A percentile compares a stretch with the other conserved stretches of the same genome.
Conservation (phyloP, 352 stramenopile species). For the Phytophthora pisi region DNA sequence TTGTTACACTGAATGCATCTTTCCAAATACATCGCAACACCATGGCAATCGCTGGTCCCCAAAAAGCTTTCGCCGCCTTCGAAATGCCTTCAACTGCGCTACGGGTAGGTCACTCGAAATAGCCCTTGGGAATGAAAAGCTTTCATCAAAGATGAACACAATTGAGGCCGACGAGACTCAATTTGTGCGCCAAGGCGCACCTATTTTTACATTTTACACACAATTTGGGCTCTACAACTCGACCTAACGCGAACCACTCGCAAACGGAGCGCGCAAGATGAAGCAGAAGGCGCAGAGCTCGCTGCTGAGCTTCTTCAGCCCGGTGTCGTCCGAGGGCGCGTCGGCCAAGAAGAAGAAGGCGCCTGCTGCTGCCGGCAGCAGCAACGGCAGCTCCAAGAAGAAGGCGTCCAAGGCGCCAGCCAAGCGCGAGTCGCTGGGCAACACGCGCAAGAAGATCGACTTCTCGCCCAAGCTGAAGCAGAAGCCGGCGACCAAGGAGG, state of each 20-base stretch:
- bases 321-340: slow-evolving; percentile 45
- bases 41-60: slow-evolving; percentile 5
- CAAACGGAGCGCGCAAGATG: slow-evolving; percentile 24
- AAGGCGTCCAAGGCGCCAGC: slow-evolving; percentile 16
- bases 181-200: not conserved
- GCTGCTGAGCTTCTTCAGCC: slow-evolving; percentile 87
- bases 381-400: slow-evolving; percentile 13
- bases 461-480: slow-evolving; percentile 67
- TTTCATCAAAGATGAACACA: not conserved
- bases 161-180: not conserved
- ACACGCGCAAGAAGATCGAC: slow-evolving; percentile 69
- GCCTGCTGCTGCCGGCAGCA: slow-evolving; percentile 8
- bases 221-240: not conserved
- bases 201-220: not conserved
- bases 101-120: slow-evolving; percentile 9
- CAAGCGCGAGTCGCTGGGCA: slow-evolving; percentile 26
- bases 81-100: not conserved
- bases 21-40: slow-evolving; percentile 19
- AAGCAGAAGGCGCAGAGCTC: slow-evolving; percentile 72
- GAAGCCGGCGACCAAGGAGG: slow-evolving; percentile 8
- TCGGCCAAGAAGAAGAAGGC: slow-evolving; percentile 42
- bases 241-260: not conserved
- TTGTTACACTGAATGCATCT: slow-evolving; percentile 22
- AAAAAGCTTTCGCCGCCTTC: slow-evolving; percentile 10
- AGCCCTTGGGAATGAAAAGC: slow-evolving; percentile 5